Percentiles rank a stretch among this genome's conserved stretches.
Conservation (phyloP, 1,284 basidiomycete species). For the Meripilus lineatus region DNA sequence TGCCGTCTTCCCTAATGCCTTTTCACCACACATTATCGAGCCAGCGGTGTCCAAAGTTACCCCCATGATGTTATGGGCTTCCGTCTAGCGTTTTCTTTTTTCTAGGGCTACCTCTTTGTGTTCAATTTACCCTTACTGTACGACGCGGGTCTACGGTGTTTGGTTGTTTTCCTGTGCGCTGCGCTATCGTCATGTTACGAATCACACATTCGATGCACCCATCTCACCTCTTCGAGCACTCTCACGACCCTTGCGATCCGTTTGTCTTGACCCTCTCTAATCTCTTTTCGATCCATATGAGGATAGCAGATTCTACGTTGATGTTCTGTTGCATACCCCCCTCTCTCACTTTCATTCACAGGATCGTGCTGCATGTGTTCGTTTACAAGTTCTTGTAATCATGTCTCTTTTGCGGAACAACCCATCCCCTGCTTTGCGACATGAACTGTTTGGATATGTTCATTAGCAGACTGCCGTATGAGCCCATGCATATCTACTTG, state of each 20-base stretch:
- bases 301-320: conserved; percentile 9
- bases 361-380: conserved; percentile 50
- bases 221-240: background rate
- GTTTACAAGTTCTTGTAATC: conserved; percentile 55
- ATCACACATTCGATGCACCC: conserved; percentile 1
- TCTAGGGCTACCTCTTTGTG: conserved; percentile 29
- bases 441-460: too few species aligned
- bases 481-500: too few species aligned
- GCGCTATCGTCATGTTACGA: conserved; percentile 16
- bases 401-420: conserved; percentile 27
- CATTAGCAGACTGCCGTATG: too few species aligned
- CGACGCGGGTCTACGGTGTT: conserved; percentile 41
- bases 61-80: conserved; percentile 25
- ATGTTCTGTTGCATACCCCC: conserved; percentile 33
- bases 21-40: conserved; percentile 20
- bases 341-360: conserved; percentile 39
- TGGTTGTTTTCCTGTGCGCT: conserved; percentile 5
- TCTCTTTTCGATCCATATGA: conserved; percentile 21
- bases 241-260: conserved; percentile 1
- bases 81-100: conserved; percentile 25
- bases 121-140: conserved; percentile 36
- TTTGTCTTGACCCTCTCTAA: conserved; percentile 25
- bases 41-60: conserved; percentile 30
- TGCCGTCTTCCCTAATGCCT: conserved; percentile 35
- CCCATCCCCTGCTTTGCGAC: too few species aligned